Evolutionary conservation across 1,139 yeast species (phyloP), one percentile per base, ranked within the genome.

Genomic region (Taiozyma onychis): DNA sequence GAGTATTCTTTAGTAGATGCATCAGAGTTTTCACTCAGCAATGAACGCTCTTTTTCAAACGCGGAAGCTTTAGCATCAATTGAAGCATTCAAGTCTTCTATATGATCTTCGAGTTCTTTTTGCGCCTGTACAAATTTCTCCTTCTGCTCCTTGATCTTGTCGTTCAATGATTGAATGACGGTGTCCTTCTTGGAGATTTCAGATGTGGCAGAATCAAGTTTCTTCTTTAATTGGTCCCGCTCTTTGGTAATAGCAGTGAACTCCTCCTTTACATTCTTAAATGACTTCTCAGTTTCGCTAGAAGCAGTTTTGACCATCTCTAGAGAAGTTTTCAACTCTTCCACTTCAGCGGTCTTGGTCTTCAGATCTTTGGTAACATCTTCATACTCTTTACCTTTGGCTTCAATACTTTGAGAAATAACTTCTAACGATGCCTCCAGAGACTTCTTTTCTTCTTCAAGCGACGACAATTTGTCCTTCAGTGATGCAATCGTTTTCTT

Each of bases 11-110:
- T 67, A 6, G 76, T 68, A 0, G 75, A 67, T 2, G 78, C 68
- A 48, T 77, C 81, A 1, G 85, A 78, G 49, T 68, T 77, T 54
- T 76, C 75, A 52, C 72, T 74, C 22, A 76, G 59, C 61, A 76
- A 65, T 11, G 66, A 70, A 47, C 83, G 65, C 58, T 80, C 85
- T 42, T 68, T 71, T 51, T 79, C 83, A 49, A 80, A 73, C 45
- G 75, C 83, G 46, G 67, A 58, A 0, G 60, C 59, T 53, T 74
- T 79, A 16, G 53, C 47, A 26, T 67, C 66, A n/a, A 74, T 48
- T 7, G 66, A 62, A 1, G 55, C 57, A 27, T 63, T 61, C 48
- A 67, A 47, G 1, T 51, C 32, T 26, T 50, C 52, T 2, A 67
- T 47, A 39, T 71, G 64, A 8, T 47, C 44, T 27, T 60, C 55